Base-by-base conservation (phyloP, 1,139 yeast species). In the Arxiozyma slooffiae region DNA sequence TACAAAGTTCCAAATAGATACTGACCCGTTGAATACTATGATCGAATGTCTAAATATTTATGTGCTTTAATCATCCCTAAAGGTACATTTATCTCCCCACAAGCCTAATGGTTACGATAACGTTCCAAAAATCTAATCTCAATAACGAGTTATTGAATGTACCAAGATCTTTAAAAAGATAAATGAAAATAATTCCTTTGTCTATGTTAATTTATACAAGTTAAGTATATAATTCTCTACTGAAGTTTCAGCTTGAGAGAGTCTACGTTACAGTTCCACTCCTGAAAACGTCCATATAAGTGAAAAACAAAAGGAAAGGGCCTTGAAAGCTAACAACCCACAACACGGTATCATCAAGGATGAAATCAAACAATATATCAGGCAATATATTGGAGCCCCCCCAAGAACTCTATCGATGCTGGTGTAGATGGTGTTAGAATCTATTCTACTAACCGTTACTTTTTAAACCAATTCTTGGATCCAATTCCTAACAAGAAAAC, bases 381-480 rank as follows among this genome's bases (percentile, higher is more conserved):
- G 63, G 46, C 63, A 64, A 7, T 72, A 66, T 53, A 68, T 65
- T 38, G 49, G 57, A 7, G 71, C 73, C 24, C 73, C 24, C 72
- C 74, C 41, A 63, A 66, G 52, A 69, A 63, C 46, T 52, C 65
- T 11, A 55, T 68, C 44, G 60, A 55, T 20, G 82, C 83, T 4
- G 88, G 88, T 11, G 80, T 81, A 53, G 90, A 84, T 62, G 80
- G 80, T 55, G 75, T 84, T 40, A 86, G 84, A 65, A 61, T 84
- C 50, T 89, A 82, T 60, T 71, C 70, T 45, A 89, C 87, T 14
- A 80, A 82, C 64, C 88, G 88, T 9, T 83, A 80, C 64, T 68
- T 83, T 48, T 60, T 81, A 46, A 82, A 81, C 65, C 81, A 78
- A 62, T 82, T 83, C 62, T 61, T 81, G 43, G 74, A 74, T 51